Evolutionary conservation across 1,284 basidiomycete species (phyloP).

Genomic region (Leccinum pallidistipes): DNA sequence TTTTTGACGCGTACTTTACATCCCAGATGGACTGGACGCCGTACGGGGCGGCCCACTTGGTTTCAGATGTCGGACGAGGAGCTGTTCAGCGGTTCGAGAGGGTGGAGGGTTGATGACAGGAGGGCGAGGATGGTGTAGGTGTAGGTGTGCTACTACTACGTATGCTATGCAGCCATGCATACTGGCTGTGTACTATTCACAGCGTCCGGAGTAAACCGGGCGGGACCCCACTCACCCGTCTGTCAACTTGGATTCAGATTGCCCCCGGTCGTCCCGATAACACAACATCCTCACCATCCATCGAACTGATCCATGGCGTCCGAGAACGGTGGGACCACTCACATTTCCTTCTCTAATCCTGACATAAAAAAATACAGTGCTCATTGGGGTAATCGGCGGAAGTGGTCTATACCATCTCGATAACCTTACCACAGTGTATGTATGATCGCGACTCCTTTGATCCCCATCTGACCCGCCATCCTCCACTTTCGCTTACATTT

Average conservation of each 20-base stretch:
- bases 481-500: background rate
- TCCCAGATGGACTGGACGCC: background rate
- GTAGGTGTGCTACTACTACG: no score
- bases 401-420: slow-evolving; percentile 89
- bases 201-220: background rate
- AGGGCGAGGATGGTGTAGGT: no score
- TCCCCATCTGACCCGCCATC: background rate
- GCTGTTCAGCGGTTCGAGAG: background rate
- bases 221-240: background rate
- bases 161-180: no score
- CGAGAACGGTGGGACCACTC: slow-evolving; percentile 21
- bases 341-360: background rate
- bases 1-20: background rate
- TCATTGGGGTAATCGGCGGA: slow-evolving; percentile 84
- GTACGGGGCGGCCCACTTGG: background rate
- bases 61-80: background rate
- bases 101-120: no score
- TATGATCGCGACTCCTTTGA: background rate
- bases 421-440: slow-evolving; percentile 81
- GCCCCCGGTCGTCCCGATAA: background rate
- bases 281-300: background rate
- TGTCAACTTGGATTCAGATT: background rate
- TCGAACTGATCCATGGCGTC: slow-evolving; percentile 15
- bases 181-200: no score
- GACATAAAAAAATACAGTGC: slow-evolving; percentile 37